These are phyloP conservation scores for Tulasnella sp. DNA, from an alignment of 768 basidiomycete genomes.

Conservation along the genomic window DNA sequence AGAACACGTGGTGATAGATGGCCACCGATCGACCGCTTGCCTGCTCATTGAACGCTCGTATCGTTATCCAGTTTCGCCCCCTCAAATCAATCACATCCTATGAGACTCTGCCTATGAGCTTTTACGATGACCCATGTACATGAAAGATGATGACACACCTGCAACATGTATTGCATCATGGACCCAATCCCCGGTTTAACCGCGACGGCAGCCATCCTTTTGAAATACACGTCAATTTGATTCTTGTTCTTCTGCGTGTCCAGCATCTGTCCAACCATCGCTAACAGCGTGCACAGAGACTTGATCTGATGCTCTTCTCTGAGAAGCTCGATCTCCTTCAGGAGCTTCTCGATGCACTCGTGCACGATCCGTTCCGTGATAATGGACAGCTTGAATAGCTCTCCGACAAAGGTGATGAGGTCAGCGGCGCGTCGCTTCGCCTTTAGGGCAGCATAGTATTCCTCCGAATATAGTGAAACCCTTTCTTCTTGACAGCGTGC, in stretches of 20 bases:
- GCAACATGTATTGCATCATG: too few species aligned
- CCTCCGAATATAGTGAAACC: background rate
- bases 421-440: background rate
- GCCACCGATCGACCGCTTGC: too few species aligned
- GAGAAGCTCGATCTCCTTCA: background rate
- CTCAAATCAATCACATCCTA: too few species aligned
- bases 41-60: too few species aligned
- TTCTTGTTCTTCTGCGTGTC: background rate
- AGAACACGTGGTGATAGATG: too few species aligned
- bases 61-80: too few species aligned
- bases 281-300: background rate
- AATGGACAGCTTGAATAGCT: background rate
- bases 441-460: background rate
- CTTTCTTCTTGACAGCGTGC: too few species aligned
- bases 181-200: too few species aligned
- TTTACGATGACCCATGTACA: too few species aligned
- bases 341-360: background rate
- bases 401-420: background rate
- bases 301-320: background rate
- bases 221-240: background rate
- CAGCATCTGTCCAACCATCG: background rate
- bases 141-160: too few species aligned
- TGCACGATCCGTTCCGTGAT: background rate
- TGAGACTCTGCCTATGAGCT: too few species aligned
- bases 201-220: too few species aligned